Conservation (phyloP, 176 grass and related monocot genomes). For the Areca catechu region DNA sequence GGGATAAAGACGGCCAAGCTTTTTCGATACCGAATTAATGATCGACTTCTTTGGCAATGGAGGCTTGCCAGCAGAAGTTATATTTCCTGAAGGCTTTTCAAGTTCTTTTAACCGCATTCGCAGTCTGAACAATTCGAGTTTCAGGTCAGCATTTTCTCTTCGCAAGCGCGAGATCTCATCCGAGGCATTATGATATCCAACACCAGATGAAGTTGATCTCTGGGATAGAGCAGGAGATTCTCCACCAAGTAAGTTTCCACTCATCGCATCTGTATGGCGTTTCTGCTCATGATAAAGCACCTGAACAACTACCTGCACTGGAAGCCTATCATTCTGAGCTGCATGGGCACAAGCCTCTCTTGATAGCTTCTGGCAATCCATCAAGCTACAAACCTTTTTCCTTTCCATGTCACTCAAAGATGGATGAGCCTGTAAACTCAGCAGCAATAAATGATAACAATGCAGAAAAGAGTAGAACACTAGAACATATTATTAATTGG, state of each 20-base stretch:
- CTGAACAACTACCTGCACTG: slow-evolving; percentile 76
- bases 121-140: slow-evolving; percentile 55
- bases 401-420: slow-evolving; percentile 45
- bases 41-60: slow-evolving; percentile 49
- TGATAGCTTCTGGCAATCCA: slow-evolving; percentile 84
- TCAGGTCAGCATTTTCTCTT: slow-evolving; percentile 87
- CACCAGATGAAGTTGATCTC: slow-evolving; percentile 22
- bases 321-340: slow-evolving; percentile 81
- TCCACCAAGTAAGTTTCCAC: slow-evolving; percentile 25
- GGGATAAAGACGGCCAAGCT: slow-evolving; percentile 56
- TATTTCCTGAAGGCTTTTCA: background rate
- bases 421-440: slow-evolving; percentile 52
- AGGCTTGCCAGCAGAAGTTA: slow-evolving; percentile 19
- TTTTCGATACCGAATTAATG: slow-evolving; percentile 69
- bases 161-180: slow-evolving; percentile 63
- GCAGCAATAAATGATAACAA: background rate
- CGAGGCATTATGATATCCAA: slow-evolving; percentile 6
- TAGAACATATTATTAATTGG: background rate
- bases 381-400: slow-evolving; percentile 64
- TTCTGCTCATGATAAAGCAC: slow-evolving; percentile 83
- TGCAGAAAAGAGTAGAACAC: background rate
- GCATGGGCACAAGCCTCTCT: slow-evolving; percentile 87
- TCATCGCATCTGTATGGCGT: slow-evolving; percentile 34
- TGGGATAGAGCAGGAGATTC: slow-evolving; percentile 40
- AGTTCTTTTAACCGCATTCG: slow-evolving; percentile 41